A percentile compares a stretch with the other conserved stretches of the same genome.
Evolutionary conservation across 495 filamentous ascomycete species (phyloP).

Genomic region (Parmelia sp.): DNA sequence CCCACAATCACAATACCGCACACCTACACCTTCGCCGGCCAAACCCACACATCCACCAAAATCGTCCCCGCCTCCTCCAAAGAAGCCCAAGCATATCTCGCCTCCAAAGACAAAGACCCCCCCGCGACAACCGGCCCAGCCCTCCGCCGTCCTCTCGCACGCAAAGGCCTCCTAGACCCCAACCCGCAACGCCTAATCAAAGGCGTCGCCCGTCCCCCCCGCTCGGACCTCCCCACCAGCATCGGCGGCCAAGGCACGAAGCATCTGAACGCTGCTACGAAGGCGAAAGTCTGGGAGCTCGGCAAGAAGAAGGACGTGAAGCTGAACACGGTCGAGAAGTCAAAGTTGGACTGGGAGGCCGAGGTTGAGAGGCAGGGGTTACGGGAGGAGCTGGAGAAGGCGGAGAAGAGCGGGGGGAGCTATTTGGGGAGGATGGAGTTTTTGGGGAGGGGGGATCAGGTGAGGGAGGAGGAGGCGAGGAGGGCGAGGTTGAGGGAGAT

Average conservation of each 20-base stretch:
- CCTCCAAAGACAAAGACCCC: constrained; percentile 42
- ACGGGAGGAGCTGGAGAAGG: constrained; percentile 78
- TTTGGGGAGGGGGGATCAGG: constrained; percentile 70
- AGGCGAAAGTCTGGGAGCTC: constrained; percentile 23
- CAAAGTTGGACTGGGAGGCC: constrained; percentile 86
- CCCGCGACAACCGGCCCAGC: constrained; percentile 33
- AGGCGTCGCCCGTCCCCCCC: constrained; percentile 10
- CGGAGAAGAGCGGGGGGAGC: constrained; percentile 75
- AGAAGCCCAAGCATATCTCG: constrained; percentile 72
- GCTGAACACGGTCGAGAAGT: constrained; percentile 94
- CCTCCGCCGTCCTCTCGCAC: constrained; percentile 61
- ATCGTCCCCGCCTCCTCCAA: constrained; percentile 69
- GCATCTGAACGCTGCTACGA: not conserved
- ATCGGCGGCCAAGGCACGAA: constrained; percentile 43
- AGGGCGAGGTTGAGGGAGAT: constrained; percentile 53
- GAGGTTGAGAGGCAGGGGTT: constrained; percentile 91
- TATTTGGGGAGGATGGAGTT: constrained; percentile 85
- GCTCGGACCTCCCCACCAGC: constrained; percentile 25
- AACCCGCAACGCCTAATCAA: constrained; percentile 45
- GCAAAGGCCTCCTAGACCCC: constrained; percentile 79
- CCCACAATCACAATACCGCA: constrained; percentile 76
- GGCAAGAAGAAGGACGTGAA: constrained; percentile 51
- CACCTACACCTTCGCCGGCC: constrained; percentile 86
- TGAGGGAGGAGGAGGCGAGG: constrained; percentile 68
- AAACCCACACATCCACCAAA: constrained; percentile 76